Evolutionary conservation across 768 basidiomycete species (phyloP).

Genomic region (Pleurotus pulmonarius): DNA sequence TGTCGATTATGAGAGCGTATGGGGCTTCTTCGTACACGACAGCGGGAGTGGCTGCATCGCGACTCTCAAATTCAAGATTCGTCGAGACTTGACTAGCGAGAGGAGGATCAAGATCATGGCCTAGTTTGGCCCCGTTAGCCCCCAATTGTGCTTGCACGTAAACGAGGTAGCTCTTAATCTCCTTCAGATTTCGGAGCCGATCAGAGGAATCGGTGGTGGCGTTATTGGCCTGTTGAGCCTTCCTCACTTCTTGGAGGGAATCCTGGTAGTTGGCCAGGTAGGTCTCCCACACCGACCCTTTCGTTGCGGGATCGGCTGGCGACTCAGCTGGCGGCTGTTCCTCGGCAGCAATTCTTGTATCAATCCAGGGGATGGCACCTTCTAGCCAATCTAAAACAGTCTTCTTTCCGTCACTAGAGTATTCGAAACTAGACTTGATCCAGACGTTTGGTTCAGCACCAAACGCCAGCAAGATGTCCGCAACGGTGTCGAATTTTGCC

Average conservation of each 20-base stretch:
- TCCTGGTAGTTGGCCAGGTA: neutral
- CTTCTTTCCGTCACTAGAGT: constrained; percentile 13
- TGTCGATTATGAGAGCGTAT: neutral
- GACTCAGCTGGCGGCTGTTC: constrained; percentile 10
- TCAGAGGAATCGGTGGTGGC: neutral
- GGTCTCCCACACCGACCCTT: constrained; percentile 11
- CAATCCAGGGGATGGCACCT: constrained; percentile 20
- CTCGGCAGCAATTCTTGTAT: constrained; percentile 17
- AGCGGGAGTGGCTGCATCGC: neutral
- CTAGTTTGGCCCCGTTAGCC: constrained; percentile 35
- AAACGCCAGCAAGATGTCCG: constrained; percentile 32
- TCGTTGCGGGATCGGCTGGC: constrained; percentile 3
- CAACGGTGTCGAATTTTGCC: constrained; percentile 29
- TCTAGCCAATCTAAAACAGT: constrained; percentile 35
- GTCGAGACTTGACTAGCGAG: neutral
- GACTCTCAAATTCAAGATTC: neutral
- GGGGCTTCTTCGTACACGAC: neutral
- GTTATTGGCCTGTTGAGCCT: neutral
- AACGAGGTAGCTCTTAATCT: constrained; percentile 26
- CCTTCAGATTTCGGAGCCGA: constrained; percentile 12
- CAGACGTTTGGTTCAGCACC: constrained; percentile 32
- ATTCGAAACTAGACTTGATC: constrained; percentile 18
- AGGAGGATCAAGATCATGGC: constrained; percentile 34
- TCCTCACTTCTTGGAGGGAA: neutral
- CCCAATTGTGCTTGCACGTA: constrained; percentile 29